Percentiles rank a stretch among this genome's conserved stretches.
Evolutionary conservation across 345 rosid genomes (phyloP).

Genomic region (Salix suchowensis): DNA sequence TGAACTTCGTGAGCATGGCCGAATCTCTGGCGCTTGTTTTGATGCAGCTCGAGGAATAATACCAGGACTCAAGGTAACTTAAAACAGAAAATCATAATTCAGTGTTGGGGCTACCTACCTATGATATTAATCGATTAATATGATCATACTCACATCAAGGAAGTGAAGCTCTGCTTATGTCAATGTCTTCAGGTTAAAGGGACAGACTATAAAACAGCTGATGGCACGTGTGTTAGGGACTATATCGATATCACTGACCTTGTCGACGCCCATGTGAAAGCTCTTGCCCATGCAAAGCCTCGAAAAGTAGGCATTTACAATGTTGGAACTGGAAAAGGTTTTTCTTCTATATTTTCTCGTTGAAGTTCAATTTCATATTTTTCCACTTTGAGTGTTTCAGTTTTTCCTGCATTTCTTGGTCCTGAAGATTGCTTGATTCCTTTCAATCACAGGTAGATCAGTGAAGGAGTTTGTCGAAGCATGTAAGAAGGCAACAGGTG

Average conservation of each 20-base stretch:
- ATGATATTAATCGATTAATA: not conserved
- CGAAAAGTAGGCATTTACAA: conserved; percentile 83
- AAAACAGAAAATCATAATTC: not conserved
- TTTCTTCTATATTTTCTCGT: not conserved
- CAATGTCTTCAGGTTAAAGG: conserved; percentile 70
- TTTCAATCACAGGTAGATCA: conserved; percentile 63
- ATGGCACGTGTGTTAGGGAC: conserved; percentile 92
- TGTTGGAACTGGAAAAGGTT: conserved; percentile 90
- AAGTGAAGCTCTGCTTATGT: not conserved
- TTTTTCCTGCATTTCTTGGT: not conserved
- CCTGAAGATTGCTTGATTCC: not conserved
- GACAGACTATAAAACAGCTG: conserved; percentile 81
- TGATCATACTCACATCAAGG: not conserved
- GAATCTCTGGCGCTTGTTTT: conserved; percentile 96
- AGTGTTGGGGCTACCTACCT: not conserved
- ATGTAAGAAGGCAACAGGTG: conserved; percentile 85
- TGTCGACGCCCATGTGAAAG: conserved; percentile 93
- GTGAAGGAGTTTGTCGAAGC: conserved; percentile 98
- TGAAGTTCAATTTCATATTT: not conserved
- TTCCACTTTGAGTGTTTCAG: not conserved
- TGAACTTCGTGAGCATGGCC: conserved; percentile 92
- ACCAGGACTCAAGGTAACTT: conserved; percentile 67
- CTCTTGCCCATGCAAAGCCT: conserved; percentile 69
- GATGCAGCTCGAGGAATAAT: conserved; percentile 96
- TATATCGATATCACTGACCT: conserved; percentile 95